Conservation (phyloP, 768 basidiomycete species). For the Lentinula guzmanii region DNA sequence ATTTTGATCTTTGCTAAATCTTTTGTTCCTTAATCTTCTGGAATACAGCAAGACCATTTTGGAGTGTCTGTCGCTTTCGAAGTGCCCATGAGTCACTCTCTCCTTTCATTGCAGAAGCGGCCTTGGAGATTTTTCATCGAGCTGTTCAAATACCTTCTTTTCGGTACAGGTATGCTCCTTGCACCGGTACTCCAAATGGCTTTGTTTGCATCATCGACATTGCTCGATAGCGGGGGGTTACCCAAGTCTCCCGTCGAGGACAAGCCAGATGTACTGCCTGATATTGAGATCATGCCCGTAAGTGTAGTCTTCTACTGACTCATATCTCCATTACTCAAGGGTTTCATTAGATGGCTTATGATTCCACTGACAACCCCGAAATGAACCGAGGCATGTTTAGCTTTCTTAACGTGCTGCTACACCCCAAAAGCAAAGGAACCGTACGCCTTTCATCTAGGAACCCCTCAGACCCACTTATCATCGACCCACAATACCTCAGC, state of each 20-base stretch:
- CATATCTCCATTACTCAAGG: background rate
- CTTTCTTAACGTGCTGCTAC: slow-evolving; percentile 4
- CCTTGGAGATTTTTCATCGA: slow-evolving; percentile 4
- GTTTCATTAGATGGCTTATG: slow-evolving; percentile 1
- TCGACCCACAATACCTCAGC: slow-evolving; percentile 4
- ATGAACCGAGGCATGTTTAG: slow-evolving; percentile 4
- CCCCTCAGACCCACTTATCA: background rate
- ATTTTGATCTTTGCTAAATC: background rate
- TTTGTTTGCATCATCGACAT: background rate
- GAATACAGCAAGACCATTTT: slow-evolving; percentile 2
- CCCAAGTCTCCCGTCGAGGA: background rate
- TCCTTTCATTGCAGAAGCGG: background rate
- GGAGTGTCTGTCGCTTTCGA: slow-evolving; percentile 5
- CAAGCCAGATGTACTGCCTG: background rate
- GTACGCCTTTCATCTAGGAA: background rate
- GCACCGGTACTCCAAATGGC: slow-evolving; percentile 4
- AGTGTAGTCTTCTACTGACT: background rate
- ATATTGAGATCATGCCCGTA: slow-evolving; percentile 7
- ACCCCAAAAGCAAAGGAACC: slow-evolving; percentile 5
- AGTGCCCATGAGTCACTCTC: slow-evolving; percentile 1
- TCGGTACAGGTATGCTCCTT: slow-evolving; percentile 5
- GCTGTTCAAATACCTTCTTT: slow-evolving; percentile 1
- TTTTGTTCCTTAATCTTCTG: background rate
- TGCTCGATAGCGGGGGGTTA: background rate
- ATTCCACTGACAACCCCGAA: slow-evolving; percentile 1